phyloP scores from a whole-genome alignment of 140 eudicot genomes.

The Bidens hawaiensis region DNA sequence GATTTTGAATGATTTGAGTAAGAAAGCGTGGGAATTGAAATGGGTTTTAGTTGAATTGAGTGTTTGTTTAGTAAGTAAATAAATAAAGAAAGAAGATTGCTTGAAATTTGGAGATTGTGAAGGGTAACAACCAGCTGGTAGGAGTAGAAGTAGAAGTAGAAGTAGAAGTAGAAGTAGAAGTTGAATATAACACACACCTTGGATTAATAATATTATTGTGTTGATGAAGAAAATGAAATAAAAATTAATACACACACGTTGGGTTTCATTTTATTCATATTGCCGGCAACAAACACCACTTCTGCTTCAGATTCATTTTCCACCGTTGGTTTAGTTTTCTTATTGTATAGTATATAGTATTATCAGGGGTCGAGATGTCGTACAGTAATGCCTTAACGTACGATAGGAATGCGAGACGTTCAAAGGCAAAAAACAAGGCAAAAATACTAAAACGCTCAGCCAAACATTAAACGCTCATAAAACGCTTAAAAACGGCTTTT shows the following conservation, averaged over 20 bases:
- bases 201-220: neutral
- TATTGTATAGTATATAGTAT: neutral
- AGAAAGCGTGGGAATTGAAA: constrained; percentile 13
- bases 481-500: too few relatives aligned
- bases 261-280: constrained; percentile 20
- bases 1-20: constrained; percentile 21
- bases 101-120: constrained; percentile 54
- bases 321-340: constrained; percentile 12
- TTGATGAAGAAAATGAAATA: constrained; percentile 10
- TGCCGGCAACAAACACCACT: constrained; percentile 33
- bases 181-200: constrained; percentile 1
- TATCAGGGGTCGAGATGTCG: too few relatives aligned
- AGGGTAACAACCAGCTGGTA: constrained; percentile 90
- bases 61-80: constrained; percentile 25
- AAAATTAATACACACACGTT: constrained; percentile 26
- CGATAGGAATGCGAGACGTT: neutral
- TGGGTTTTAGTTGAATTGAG: constrained; percentile 27
- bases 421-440: too few relatives aligned
- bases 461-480: too few relatives aligned
- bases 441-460: too few relatives aligned
- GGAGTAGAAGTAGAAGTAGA: too few relatives aligned
- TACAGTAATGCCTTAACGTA: too few relatives aligned
- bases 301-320: neutral
- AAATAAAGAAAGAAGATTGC: constrained; percentile 36
- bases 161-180: constrained; percentile 64